Evolutionary conservation across 768 basidiomycete genomes (phyloP), one percentile per base, ranked within the genome.

Genomic region (Tulasnella sp.): DNA sequence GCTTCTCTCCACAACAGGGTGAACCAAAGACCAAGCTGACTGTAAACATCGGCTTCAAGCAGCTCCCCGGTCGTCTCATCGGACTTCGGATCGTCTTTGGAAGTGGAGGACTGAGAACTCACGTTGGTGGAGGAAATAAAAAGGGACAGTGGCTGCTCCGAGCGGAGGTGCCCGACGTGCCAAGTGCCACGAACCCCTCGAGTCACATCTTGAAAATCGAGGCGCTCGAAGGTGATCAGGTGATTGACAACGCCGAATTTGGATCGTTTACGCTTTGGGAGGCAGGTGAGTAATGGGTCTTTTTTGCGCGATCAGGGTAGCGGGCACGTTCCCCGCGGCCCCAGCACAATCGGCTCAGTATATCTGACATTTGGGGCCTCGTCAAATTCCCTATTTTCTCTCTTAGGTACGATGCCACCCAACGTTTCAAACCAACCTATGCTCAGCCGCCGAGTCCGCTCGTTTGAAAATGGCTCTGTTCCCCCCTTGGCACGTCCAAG

Each of bases 81-180:
- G 89, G 86, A 77, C 87, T 94, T 31, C 89, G 93, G 72, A 88
- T 95, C 78, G 89, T 94, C 79, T 85, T 95, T 78, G 93, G 91
- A 38, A 82, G 85, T 77, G 89, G 87, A 78, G 88, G 92, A 2
- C 86, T 94, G 34, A 85, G 85, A 40, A 94, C 93, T 0, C 86
- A 86, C 15, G 91, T 94, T 14, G 37, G 64, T 34, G 45, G 72
- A 29, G 77, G 76, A 25, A 64, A 77, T 58, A 67, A 76, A 75
- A 31, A 45, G 77, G 88, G 87, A 39, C 83, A 86, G 67, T 91
- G 89, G 90, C 88, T 90, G 80, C 87, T 93, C 72, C 86, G 88
- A 72, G 90, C 89, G 0, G 80, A 84, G n/a, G 87, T 88, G 0
- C 92, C 92, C 6, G 83, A 86, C 34, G 85, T 89, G 73, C 85